These are phyloP conservation scores for Colletotrichum echinochloae DNA, from an alignment of 2,329 filamentous ascomycete species.

Conservation along the genomic window DNA sequence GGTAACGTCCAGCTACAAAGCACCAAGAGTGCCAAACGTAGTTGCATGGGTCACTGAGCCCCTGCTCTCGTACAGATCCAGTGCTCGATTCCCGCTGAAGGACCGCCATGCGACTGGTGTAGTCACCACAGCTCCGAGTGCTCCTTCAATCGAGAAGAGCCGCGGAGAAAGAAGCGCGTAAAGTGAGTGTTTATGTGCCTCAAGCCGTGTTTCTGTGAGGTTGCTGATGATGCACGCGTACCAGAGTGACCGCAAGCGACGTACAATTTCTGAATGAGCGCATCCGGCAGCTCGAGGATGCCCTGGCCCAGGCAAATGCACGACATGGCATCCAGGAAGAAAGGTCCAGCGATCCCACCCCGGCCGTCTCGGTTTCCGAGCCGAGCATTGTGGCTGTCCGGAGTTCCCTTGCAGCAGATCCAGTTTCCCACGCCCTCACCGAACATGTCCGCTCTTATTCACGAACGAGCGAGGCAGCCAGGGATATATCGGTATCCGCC, in stretches of 20 bases:
- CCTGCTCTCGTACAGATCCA: conserved; percentile 12
- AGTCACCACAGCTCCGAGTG: conserved; percentile 22
- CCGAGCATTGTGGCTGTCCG: neutral
- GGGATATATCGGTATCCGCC: neutral
- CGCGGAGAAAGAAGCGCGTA: neutral
- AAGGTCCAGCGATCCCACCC: neutral
- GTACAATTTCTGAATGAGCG: conserved; percentile 21
- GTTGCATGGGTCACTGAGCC: neutral
- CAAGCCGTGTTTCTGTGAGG: rapidly evolving
- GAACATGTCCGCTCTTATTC: neutral
- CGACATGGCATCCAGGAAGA: neutral
- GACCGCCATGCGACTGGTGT: conserved; percentile 28
- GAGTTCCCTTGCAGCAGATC: neutral
- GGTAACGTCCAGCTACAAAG: rapidly evolving
- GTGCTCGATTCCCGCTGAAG: conserved; percentile 14
- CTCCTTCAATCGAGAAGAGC: conserved; percentile 6
- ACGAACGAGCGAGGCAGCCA: neutral
- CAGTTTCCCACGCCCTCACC: neutral
- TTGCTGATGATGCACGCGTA: neutral
- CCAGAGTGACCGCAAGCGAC: conserved; percentile 6
- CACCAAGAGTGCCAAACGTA: too few relatives aligned
- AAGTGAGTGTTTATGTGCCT: neutral
- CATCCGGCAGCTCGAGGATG: conserved; percentile 14
- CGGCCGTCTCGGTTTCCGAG: neutral
- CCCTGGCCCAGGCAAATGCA: conserved; percentile 1